Evolutionary conservation across 768 basidiomycete genomes (phyloP).

Genomic region (Trametes sanguinea): DNA sequence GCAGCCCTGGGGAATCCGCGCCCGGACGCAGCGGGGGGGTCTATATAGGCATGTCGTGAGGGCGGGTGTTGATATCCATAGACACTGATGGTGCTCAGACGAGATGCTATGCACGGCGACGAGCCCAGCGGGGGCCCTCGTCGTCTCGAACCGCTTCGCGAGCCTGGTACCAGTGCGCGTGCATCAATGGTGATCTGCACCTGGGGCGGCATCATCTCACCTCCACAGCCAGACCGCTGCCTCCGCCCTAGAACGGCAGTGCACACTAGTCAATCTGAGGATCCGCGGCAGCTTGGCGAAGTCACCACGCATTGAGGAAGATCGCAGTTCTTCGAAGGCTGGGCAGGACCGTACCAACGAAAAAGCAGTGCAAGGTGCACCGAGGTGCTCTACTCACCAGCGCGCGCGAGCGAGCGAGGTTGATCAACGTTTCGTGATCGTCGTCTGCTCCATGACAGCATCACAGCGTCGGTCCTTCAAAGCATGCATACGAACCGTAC

Average conservation of each 20-base stretch:
- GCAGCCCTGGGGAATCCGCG: conserved; percentile 14
- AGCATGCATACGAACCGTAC: too few relatives aligned
- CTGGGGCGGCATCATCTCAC: not conserved
- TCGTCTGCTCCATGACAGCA: too few relatives aligned
- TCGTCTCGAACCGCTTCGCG: not conserved
- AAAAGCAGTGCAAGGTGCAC: too few relatives aligned
- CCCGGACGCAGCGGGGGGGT: not conserved
- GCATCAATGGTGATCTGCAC: not conserved
- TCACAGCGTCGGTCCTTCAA: too few relatives aligned
- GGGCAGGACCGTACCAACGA: too few relatives aligned
- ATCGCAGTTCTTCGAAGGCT: not conserved
- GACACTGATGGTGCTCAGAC: conserved; percentile 3
- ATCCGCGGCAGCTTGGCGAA: not conserved
- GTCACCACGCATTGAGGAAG: not conserved
- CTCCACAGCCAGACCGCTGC: not conserved
- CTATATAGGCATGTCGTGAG: conserved; percentile 16
- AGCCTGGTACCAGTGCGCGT: not conserved
- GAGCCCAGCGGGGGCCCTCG: too few relatives aligned
- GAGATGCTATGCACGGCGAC: conserved; percentile 9
- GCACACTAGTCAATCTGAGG: too few relatives aligned
- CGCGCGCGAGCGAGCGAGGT: too few relatives aligned
- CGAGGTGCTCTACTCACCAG: too few relatives aligned
- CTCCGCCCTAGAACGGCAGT: too few relatives aligned
- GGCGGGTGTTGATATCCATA: not conserved
- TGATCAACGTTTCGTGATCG: too few relatives aligned